Conservation (phyloP, 495 filamentous ascomycete genomes). For the Aspergillus carlsbadensis region DNA sequence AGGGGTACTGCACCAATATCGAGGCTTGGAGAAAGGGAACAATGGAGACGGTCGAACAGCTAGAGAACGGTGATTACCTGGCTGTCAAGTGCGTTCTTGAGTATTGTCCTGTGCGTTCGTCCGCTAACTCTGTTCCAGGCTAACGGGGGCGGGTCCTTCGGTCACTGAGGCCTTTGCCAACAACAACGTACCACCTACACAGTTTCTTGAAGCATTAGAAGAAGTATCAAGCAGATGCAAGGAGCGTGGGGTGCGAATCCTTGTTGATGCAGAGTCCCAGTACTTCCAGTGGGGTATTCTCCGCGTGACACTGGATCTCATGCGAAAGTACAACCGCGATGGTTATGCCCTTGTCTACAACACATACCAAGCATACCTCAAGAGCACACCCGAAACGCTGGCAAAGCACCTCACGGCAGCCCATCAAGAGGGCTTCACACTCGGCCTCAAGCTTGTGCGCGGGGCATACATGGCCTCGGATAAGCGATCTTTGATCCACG, state of each 20-base stretch:
- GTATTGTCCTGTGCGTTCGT: background rate
- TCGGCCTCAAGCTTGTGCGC: slow-evolving; percentile 85
- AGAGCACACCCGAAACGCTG: slow-evolving; percentile 60
- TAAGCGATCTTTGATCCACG: slow-evolving; percentile 68
- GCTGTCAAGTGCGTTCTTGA: slow-evolving; percentile 63
- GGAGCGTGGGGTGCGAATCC: slow-evolving; percentile 61
- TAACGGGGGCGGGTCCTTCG: slow-evolving; percentile 30
- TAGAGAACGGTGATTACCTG: slow-evolving; percentile 70
- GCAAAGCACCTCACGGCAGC: slow-evolving; percentile 62
- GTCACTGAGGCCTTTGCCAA: slow-evolving; percentile 33
- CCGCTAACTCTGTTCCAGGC: slow-evolving; percentile 13
- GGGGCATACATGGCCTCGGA: slow-evolving; percentile 85
- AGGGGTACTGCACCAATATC: slow-evolving; percentile 51
- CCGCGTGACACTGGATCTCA: slow-evolving; percentile 69
- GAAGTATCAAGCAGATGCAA: slow-evolving; percentile 37
- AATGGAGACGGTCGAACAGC: slow-evolving; percentile 66
- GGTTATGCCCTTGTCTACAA: slow-evolving; percentile 61
- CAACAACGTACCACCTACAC: slow-evolving; percentile 24
- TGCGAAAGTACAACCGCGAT: slow-evolving; percentile 70
- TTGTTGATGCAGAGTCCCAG: slow-evolving; percentile 85
- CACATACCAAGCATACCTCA: slow-evolving; percentile 83
- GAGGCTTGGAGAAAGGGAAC: slow-evolving; percentile 68
- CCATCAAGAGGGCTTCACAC: slow-evolving; percentile 60
- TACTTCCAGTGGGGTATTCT: slow-evolving; percentile 75
- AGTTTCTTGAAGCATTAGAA: slow-evolving; percentile 40